Conservation (phyloP, 1,139 yeast genomes). For the Yamadazyma dushanensis region DNA sequence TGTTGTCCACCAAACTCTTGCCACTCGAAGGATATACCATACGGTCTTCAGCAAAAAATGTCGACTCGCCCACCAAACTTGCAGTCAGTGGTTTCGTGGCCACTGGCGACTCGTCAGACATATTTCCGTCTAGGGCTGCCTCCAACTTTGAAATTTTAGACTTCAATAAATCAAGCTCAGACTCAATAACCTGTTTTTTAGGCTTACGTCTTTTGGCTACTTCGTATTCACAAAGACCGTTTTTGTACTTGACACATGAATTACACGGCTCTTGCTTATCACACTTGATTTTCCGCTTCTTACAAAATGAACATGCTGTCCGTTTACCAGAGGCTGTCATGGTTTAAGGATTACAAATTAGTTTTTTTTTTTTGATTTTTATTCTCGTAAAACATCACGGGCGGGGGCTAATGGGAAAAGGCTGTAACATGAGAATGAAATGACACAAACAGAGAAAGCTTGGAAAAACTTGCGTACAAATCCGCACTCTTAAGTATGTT, state of each 20-base stretch:
- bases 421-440: too few relatives aligned
- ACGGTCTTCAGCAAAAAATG: too few relatives aligned
- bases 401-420: too few relatives aligned
- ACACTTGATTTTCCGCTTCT: constrained; percentile 11
- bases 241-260: constrained; percentile 9
- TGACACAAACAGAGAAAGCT: too few relatives aligned
- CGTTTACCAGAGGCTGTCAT: constrained; percentile 3
- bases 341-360: neutral
- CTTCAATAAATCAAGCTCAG: constrained; percentile 2
- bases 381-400: too few relatives aligned
- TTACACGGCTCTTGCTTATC: constrained; percentile 9
- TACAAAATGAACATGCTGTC: constrained; percentile 10
- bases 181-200: constrained; percentile 3
- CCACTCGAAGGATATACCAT: constrained; percentile 1
- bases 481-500: too few relatives aligned
- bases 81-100: neutral
- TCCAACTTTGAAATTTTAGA: constrained; percentile 3
- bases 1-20: neutral
- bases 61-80: too few relatives aligned
- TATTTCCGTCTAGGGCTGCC: constrained; percentile 5
- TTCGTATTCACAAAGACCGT: constrained; percentile 6
- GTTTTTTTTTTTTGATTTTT: neutral
- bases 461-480: too few relatives aligned
- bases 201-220: constrained; percentile 3
- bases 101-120: neutral